These are phyloP conservation scores for Erodium maritimum DNA, from an alignment of 345 rosid genomes.

Conservation along the genomic window DNA sequence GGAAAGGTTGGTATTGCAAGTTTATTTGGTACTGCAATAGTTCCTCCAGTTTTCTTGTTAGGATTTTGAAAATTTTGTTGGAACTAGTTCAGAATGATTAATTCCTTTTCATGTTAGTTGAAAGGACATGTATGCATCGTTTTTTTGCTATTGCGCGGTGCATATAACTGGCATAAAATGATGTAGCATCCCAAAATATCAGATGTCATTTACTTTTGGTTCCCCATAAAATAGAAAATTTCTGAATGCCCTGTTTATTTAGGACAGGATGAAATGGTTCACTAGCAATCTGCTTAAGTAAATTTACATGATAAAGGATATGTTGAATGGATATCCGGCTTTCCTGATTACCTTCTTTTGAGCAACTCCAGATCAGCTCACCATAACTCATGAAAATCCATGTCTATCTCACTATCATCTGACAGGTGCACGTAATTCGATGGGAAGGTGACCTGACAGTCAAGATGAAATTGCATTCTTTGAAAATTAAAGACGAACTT, in stretches of 20 bases:
- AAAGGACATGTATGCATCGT: neutral
- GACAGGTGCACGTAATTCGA: conserved; percentile 61
- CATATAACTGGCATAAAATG: neutral
- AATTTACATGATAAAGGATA: neutral
- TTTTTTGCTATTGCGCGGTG: no score
- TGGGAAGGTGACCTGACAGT: conserved; percentile 57
- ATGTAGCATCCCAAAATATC: neutral
- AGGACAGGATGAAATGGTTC: neutral
- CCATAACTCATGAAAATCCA: neutral
- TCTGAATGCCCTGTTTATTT: no score
- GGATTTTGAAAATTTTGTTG: neutral
- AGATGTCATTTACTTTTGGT: neutral
- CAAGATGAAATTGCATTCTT: conserved; percentile 79
- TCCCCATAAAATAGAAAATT: no score
- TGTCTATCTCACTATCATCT: neutral
- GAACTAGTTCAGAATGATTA: neutral
- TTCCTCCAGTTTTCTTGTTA: neutral
- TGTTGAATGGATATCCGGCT: neutral
- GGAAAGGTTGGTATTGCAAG: conserved; percentile 64
- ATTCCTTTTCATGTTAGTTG: neutral
- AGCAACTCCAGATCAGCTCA: neutral
- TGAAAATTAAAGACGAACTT: conserved; percentile 88
- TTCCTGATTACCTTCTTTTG: neutral
- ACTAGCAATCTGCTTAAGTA: no score
- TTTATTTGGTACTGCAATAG: neutral